Evolutionary conservation across 148 eudicot species (phyloP).

Genomic region (Silene latifolia): DNA sequence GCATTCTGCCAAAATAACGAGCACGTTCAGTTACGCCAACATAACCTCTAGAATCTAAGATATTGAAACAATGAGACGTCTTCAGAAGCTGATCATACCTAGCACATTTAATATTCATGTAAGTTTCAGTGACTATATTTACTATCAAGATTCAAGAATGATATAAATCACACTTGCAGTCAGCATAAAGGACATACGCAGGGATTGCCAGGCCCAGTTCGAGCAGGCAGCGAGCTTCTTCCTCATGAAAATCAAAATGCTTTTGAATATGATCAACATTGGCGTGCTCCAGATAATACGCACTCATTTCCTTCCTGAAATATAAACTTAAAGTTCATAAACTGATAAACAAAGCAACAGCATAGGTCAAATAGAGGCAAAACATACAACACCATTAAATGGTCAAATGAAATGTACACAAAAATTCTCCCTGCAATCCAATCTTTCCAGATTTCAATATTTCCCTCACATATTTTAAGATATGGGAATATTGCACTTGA

Average conservation of each 20-base stretch:
- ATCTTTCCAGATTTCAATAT: too few relatives aligned
- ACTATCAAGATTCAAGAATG: neutral
- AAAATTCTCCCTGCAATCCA: too few relatives aligned
- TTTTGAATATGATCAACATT: constrained; percentile 72
- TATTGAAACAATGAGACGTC: constrained; percentile 98
- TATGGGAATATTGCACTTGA: too few relatives aligned
- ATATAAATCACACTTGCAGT: neutral
- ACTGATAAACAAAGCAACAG: constrained; percentile 2
- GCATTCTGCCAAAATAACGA: constrained; percentile 98
- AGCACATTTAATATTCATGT: constrained; percentile 41
- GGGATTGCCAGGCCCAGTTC: constrained; percentile 86
- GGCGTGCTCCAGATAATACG: constrained; percentile 92
- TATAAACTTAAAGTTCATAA: constrained; percentile 4
- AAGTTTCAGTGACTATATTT: constrained; percentile 20
- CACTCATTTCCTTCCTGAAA: constrained; percentile 98
- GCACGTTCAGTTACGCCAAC: constrained; percentile 99
- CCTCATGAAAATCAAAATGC: constrained; percentile 88
- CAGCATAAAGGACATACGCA: constrained; percentile 66
- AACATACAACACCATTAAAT: neutral
- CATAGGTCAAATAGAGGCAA: neutral
- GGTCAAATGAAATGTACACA: too few relatives aligned
- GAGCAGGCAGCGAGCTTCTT: constrained; percentile 85
- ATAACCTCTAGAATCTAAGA: constrained; percentile 96
- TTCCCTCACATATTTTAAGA: too few relatives aligned
- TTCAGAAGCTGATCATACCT: constrained; percentile 99